Evolutionary conservation across 805 yeast species (phyloP).

Genomic region (Blastobotrys americana): DNA sequence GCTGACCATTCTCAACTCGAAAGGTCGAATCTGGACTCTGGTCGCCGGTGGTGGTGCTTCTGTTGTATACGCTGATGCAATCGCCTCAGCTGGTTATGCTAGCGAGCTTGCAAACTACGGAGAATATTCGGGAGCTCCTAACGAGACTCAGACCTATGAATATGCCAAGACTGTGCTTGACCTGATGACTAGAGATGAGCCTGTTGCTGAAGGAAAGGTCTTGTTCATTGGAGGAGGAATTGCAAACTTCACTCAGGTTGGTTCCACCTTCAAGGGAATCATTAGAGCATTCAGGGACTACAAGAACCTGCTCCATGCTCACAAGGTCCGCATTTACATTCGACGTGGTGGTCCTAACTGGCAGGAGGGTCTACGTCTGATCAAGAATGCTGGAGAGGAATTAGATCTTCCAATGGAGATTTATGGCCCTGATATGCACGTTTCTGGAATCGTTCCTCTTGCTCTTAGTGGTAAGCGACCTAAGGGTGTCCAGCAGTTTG

Average conservation of each 20-base stretch:
- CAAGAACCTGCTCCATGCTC: conserved; percentile 32
- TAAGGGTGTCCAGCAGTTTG: conserved; percentile 34
- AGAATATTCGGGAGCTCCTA: conserved; percentile 43
- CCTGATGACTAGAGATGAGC: conserved; percentile 38
- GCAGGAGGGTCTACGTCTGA: conserved; percentile 42
- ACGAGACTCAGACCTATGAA: conserved; percentile 41
- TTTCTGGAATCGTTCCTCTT: conserved; percentile 40
- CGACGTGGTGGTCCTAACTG: conserved; percentile 45
- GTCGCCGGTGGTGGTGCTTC: conserved; percentile 46
- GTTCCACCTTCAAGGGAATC: conserved; percentile 43
- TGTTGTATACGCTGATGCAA: conserved; percentile 42
- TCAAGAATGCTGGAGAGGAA: conserved; percentile 39
- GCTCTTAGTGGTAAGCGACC: conserved; percentile 38
- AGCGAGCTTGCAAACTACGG: conserved; percentile 41
- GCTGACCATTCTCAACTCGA: conserved; percentile 37
- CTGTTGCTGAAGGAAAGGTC: conserved; percentile 36
- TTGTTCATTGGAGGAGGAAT: conserved; percentile 43
- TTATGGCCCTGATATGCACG: conserved; percentile 47
- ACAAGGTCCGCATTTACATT: conserved; percentile 37
- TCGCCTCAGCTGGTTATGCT: conserved; percentile 41
- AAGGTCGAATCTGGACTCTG: conserved; percentile 41
- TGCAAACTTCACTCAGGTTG: conserved; percentile 43
- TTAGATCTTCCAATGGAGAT: conserved; percentile 41
- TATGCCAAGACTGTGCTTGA: conserved; percentile 42
- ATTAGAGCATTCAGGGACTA: conserved; percentile 41